Percentiles rank a stretch among this genome's conserved stretches.
These are phyloP conservation scores for Malus asiatica DNA, from an alignment of 306 rosid genomes.

Conservation along the genomic window DNA sequence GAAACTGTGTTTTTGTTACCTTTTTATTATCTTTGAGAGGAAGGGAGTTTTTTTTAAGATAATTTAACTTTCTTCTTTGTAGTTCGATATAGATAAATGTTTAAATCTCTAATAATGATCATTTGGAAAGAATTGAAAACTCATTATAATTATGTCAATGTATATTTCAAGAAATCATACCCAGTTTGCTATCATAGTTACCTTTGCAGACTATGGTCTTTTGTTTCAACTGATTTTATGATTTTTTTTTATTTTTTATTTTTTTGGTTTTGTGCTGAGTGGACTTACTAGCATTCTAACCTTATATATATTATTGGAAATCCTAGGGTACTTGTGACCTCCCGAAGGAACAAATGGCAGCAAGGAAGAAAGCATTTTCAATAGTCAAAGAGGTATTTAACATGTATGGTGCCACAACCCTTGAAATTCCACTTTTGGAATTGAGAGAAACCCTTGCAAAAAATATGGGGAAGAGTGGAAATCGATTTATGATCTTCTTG, in stretches of 20 bases:
- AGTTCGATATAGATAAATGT: not conserved
- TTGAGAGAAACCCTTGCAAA: too few species aligned
- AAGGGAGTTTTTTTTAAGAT: not conserved
- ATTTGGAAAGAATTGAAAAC: not conserved
- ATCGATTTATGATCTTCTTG: too few species aligned
- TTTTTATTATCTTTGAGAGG: not conserved
- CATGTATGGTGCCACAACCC: constrained; percentile 90
- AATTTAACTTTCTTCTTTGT: not conserved
- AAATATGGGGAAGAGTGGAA: too few species aligned
- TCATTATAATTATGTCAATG: not conserved
- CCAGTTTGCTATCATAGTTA: not conserved
- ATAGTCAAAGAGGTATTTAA: constrained; percentile 76
- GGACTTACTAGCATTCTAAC: constrained; percentile 27
- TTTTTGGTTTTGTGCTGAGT: not conserved
- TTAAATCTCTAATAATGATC: not conserved
- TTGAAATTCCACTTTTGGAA: constrained; percentile 82
- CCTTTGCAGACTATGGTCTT: not conserved
- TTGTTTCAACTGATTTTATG: not conserved
- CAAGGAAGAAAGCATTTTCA: constrained; percentile 77
- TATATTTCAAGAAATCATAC: not conserved
- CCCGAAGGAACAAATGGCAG: constrained; percentile 88
- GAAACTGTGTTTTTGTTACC: not conserved
- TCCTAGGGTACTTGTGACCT: constrained; percentile 91
- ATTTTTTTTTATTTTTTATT: not conserved
- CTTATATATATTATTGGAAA: constrained; percentile 10